Evolutionary conservation across 2,329 filamentous ascomycete genomes (phyloP).

Genomic region (Pezicula neosporulosa): DNA sequence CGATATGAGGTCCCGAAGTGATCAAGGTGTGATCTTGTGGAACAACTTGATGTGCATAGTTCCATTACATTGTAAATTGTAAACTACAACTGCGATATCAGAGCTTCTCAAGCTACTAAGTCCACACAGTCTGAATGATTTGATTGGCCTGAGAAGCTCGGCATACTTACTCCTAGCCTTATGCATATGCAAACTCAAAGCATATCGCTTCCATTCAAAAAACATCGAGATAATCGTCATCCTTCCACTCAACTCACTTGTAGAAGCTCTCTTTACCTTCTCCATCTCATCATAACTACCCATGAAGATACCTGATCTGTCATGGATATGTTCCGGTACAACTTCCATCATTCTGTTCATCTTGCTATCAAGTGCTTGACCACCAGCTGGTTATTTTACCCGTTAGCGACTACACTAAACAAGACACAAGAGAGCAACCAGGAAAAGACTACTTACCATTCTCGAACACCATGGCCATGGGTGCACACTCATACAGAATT

Average conservation of each 20-base stretch:
- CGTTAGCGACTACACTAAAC: constrained; percentile 31
- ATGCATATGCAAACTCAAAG: neutral
- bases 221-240: no score
- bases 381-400: constrained; percentile 62
- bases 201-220: neutral
- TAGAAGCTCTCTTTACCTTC: constrained; percentile 63
- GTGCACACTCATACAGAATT: constrained; percentile 96
- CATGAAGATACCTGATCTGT: constrained; percentile 92
- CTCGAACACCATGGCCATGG: constrained; percentile 98
- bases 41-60: no score
- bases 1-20: no score
- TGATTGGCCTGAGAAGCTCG: no score
- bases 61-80: no score
- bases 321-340: constrained; percentile 88
- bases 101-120: no score
- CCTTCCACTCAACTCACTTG: neutral
- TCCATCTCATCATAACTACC: constrained; percentile 93
- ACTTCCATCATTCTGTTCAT: constrained; percentile 91
- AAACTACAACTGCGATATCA: no score
- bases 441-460: constrained; percentile 64
- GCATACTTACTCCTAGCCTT: no score
- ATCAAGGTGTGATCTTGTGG: no score
- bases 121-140: no score
- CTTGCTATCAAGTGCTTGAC: constrained; percentile 84
- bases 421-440: neutral